Conservation (phyloP, 768 basidiomycete genomes). For the Suillus weaverae region DNA sequence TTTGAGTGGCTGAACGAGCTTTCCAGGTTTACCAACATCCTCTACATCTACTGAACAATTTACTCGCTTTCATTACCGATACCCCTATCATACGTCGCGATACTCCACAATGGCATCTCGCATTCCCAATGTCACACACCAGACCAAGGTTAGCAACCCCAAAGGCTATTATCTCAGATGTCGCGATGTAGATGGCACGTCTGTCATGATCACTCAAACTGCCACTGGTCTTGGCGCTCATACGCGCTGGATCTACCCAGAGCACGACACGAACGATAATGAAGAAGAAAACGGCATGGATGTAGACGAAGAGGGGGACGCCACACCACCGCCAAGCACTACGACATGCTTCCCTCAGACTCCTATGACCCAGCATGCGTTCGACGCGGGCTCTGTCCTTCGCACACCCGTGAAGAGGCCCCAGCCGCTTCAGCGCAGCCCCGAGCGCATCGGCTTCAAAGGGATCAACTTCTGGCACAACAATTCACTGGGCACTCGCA, state of each 20-base stretch:
- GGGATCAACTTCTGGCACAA: conserved; percentile 25
- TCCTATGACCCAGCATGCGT: conserved; percentile 20
- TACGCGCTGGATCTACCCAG: conserved; percentile 13
- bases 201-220: conserved; percentile 12
- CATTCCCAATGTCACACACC: conserved; percentile 3
- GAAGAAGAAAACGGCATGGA: conserved; percentile 12
- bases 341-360: conserved; percentile 18
- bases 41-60: background rate
- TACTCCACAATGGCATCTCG: conserved; percentile 11
- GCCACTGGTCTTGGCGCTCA: conserved; percentile 15
- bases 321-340: conserved; percentile 13
- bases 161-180: conserved; percentile 10
- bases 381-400: conserved; percentile 32
- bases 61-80: background rate
- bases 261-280: conserved; percentile 9
- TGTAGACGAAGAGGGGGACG: conserved; percentile 12
- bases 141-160: background rate
- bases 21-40: background rate
- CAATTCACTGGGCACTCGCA: conserved; percentile 12
- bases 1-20: conserved; percentile 20
- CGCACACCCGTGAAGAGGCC: conserved; percentile 29
- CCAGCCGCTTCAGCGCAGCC: conserved; percentile 28
- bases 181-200: conserved; percentile 15
- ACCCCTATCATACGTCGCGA: background rate
- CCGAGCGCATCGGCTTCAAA: conserved; percentile 29